Percentiles rank a stretch among this genome's conserved stretches.
Conservation (phyloP, 2,329 filamentous ascomycete species). For the Cryphonectria naterciae region DNA sequence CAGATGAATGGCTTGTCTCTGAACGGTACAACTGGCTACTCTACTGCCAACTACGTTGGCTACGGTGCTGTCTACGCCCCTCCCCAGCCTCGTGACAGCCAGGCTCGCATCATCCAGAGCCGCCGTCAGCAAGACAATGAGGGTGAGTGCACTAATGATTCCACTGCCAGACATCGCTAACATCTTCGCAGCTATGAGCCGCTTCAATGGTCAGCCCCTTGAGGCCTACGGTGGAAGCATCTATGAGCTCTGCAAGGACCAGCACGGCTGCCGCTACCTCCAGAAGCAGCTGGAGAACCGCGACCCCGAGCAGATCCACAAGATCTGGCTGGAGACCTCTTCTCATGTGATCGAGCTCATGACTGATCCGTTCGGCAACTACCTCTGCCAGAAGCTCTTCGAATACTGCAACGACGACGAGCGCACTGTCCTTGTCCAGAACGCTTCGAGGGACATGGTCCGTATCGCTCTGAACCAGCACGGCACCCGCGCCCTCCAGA, state of each 20-base stretch:
- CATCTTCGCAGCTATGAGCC: slow-evolving; percentile 63
- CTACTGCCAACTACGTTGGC: slow-evolving; percentile 60
- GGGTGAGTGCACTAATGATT: slow-evolving; percentile 49
- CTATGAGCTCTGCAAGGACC: slow-evolving; percentile 92
- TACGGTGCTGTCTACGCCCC: slow-evolving; percentile 58
- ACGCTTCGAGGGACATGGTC: slow-evolving; percentile 84
- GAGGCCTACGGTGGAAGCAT: slow-evolving; percentile 83
- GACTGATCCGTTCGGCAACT: slow-evolving; percentile 99
- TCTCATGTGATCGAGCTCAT: slow-evolving; percentile 95
- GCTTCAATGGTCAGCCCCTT: slow-evolving; percentile 81
- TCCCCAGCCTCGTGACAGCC: slow-evolving; percentile 65
- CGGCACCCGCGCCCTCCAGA: slow-evolving; percentile 93
- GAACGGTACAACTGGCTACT: slow-evolving; percentile 34
- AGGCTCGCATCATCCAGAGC: slow-evolving; percentile 75
- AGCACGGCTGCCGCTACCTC: slow-evolving; percentile 94
- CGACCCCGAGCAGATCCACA: slow-evolving; percentile 78
- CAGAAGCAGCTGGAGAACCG: slow-evolving; percentile 97
- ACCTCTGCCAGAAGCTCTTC: slow-evolving; percentile 96
- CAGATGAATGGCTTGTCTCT: slow-evolving; percentile 70
- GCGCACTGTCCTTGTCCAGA: slow-evolving; percentile 88
- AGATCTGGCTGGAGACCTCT: slow-evolving; percentile 94
- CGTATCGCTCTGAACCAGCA: slow-evolving; percentile 96
- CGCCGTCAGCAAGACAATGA: slow-evolving; percentile 76
- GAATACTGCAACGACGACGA: slow-evolving; percentile 96
- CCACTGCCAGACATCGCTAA: slow-evolving; percentile 37